A percentile compares a stretch with the other conserved stretches of the same genome.
phyloP scores from a whole-genome alignment of 2,329 filamentous ascomycete species.

The Magnaporthiopsis rhizophila region DNA sequence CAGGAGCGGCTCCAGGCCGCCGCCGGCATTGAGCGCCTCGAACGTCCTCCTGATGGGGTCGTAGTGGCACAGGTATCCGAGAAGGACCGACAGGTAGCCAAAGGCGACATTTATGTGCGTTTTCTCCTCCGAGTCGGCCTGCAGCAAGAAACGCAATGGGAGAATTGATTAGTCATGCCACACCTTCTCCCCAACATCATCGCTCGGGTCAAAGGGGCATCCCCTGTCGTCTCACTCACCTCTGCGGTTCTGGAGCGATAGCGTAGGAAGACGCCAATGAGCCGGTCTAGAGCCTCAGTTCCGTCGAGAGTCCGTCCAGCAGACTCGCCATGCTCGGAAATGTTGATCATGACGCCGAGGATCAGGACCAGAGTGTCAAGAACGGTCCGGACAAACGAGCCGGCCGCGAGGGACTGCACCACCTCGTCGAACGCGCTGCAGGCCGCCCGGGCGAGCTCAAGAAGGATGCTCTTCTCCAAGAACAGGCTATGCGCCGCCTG shows the following conservation, averaged over 20 bases:
- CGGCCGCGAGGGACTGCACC: constrained; percentile 37
- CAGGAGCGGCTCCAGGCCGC: constrained; percentile 37
- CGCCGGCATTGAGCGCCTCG: constrained; percentile 30
- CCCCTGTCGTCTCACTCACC: constrained; percentile 41
- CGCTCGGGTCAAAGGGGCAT: background rate
- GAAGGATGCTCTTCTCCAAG: constrained; percentile 48
- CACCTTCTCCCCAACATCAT: background rate
- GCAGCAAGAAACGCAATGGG: background rate
- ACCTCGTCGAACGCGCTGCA: constrained; percentile 42
- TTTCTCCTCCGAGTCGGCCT: constrained; percentile 67
- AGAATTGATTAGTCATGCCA: constrained; percentile 14
- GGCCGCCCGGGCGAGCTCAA: constrained; percentile 39
- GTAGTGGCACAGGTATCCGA: constrained; percentile 70
- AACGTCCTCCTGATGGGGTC: constrained; percentile 35
- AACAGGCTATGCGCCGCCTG: constrained; percentile 61
- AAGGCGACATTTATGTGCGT: constrained; percentile 74
- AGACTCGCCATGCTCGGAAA: constrained; percentile 66
- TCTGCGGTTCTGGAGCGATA: constrained; percentile 58
- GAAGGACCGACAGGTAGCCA: constrained; percentile 76
- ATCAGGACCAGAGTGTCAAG: constrained; percentile 70
- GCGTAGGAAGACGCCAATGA: constrained; percentile 60
- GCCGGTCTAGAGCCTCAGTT: constrained; percentile 31
- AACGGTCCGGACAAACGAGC: constrained; percentile 38
- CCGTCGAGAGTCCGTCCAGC: constrained; percentile 45
- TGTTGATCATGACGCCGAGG: constrained; percentile 78